phyloP scores from a whole-genome alignment of 169 alveolate genomes.

The Perkinsus olseni region DNA sequence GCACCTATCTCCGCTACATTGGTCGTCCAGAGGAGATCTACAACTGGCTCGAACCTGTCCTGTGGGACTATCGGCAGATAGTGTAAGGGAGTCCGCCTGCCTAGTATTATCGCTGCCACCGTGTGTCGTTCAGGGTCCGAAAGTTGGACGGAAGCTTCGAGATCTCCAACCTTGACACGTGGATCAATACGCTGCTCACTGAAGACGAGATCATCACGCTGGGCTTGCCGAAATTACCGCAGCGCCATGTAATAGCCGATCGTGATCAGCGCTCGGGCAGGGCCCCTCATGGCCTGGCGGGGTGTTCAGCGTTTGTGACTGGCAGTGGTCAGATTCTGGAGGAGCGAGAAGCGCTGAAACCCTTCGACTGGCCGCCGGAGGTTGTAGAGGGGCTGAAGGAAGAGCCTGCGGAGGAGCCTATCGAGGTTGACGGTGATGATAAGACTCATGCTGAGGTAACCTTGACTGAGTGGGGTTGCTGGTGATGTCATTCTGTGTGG shows the following conservation, averaged over 20 bases:
- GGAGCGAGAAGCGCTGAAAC: background rate
- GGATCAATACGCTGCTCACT: background rate
- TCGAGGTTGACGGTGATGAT: background rate
- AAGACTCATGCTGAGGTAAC: too few relatives aligned
- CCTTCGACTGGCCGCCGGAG: background rate
- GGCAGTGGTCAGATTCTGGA: background rate
- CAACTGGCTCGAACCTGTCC: background rate
- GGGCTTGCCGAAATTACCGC: background rate
- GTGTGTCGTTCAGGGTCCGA: background rate
- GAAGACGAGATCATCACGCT: background rate
- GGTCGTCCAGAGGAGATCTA: background rate
- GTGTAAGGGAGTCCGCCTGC: background rate
- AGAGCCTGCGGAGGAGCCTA: background rate
- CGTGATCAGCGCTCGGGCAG: too few relatives aligned
- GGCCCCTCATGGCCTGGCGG: too few relatives aligned
- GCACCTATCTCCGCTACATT: background rate
- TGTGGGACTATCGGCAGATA: background rate
- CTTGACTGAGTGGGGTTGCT: too few relatives aligned
- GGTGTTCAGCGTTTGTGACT: too few relatives aligned
- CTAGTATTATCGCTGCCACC: background rate
- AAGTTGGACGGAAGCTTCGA: background rate
- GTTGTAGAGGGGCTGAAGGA: background rate
- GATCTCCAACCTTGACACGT: background rate
- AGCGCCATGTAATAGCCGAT: background rate
- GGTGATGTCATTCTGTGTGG: too few relatives aligned